phyloP scores from a whole-genome alignment of 495 filamentous ascomycete species.

The Penicillium salamii region DNA sequence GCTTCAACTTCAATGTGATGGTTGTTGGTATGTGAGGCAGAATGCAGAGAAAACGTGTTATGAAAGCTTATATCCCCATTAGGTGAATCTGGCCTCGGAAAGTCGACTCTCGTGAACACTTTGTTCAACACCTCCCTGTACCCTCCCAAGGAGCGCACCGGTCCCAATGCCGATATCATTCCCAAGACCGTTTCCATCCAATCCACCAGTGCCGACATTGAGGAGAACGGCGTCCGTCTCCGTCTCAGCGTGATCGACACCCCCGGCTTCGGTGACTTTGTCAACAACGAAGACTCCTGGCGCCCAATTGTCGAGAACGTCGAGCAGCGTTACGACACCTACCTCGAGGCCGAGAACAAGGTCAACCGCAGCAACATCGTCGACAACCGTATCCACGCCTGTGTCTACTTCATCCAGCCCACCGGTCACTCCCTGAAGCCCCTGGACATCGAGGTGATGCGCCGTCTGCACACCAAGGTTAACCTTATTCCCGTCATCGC shows the following conservation, averaged over 20 bases:
- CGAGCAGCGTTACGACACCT: constrained; percentile 96
- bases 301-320: constrained; percentile 98
- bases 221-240: constrained; percentile 97
- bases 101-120: constrained; percentile 98
- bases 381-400: constrained; percentile 97
- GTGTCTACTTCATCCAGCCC: constrained; percentile 99
- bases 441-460: constrained; percentile 98
- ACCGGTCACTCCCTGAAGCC: constrained; percentile 99
- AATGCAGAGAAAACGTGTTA: background rate
- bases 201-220: constrained; percentile 97
- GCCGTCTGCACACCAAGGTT: constrained; percentile 98
- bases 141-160: constrained; percentile 96
- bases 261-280: constrained; percentile 97
- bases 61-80: constrained; percentile 6
- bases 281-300: constrained; percentile 99
- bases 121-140: constrained; percentile 99
- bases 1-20: constrained; percentile 99
- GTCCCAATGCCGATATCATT: constrained; percentile 93
- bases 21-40: constrained; percentile 74
- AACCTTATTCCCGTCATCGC: constrained; percentile 99
- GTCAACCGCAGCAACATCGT: constrained; percentile 99
- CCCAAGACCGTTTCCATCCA: constrained; percentile 99
- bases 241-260: constrained; percentile 97
- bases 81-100: constrained; percentile 99
- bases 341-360: constrained; percentile 99